phyloP scores from a whole-genome alignment of 441 rosid genomes.

The Aleurites moluccanus region DNA sequence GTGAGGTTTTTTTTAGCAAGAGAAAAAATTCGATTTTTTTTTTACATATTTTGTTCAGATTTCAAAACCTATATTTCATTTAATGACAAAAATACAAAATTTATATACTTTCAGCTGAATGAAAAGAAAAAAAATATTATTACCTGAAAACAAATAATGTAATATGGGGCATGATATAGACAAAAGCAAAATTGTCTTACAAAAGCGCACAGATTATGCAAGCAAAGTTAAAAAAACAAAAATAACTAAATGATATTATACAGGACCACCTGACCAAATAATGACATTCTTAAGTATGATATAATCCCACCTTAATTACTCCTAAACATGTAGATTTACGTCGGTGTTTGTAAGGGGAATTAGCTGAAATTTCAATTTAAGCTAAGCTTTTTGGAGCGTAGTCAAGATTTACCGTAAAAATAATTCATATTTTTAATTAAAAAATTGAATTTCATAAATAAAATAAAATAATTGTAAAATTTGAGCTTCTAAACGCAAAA shows the following conservation, averaged over 20 bases:
- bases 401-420: slow-evolving; percentile 8
- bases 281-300: not conserved
- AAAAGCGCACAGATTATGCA: not conserved
- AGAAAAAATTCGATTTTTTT: too few species aligned
- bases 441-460: too few species aligned
- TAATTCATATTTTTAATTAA: not conserved
- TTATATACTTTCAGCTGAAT: too few species aligned
- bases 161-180: too few species aligned
- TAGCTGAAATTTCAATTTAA: not conserved
- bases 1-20: too few species aligned
- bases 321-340: slow-evolving; percentile 16
- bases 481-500: too few species aligned
- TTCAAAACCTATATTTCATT: too few species aligned
- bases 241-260: not conserved
- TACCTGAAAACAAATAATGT: too few species aligned
- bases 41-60: too few species aligned
- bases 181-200: slow-evolving; percentile 12
- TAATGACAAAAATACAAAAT: too few species aligned
- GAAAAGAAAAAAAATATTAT: too few species aligned
- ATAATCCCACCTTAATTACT: slow-evolving; percentile 15
- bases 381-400: not conserved
- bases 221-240: not conserved
- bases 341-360: not conserved
- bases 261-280: slow-evolving; percentile 29
- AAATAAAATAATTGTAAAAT: too few species aligned